Percentiles rank a stretch among this genome's conserved stretches.
phyloP scores from a whole-genome alignment of 2,329 filamentous ascomycete species.

The Cladosporium austrohemisphaericum region DNA sequence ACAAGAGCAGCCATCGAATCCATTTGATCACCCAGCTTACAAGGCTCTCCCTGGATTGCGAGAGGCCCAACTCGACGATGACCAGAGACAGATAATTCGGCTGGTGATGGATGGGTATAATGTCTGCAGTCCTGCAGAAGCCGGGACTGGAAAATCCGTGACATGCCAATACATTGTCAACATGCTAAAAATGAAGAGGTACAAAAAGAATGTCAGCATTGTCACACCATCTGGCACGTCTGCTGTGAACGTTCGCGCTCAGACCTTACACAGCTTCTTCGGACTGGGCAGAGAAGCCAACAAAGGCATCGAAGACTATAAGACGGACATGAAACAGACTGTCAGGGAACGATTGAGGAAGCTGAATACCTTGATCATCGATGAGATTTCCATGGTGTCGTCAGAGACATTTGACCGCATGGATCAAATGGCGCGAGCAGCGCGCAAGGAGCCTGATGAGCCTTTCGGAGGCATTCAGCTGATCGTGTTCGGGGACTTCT shows the following conservation, averaged over 20 bases:
- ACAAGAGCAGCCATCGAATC: no score
- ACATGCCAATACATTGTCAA: conserved; percentile 17
- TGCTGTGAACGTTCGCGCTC: conserved; percentile 55
- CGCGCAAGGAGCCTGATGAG: conserved; percentile 1
- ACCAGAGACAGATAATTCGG: not conserved
- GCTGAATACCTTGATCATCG: conserved; percentile 58
- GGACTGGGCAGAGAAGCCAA: conserved; percentile 52
- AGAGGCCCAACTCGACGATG: not conserved
- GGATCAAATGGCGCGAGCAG: conserved; percentile 31
- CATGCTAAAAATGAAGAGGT: conserved; percentile 34
- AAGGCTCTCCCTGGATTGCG: not conserved
- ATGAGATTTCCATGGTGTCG: conserved; percentile 65
- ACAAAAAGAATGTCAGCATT: conserved; percentile 45
- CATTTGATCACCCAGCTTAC: not conserved
- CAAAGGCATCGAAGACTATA: conserved; percentile 39
- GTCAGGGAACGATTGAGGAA: conserved; percentile 37
- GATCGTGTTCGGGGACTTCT: conserved; percentile 59
- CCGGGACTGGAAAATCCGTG: conserved; percentile 21
- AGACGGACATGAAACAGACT: conserved; percentile 17
- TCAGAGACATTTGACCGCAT: conserved; percentile 52
- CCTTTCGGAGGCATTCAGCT: conserved; percentile 29
- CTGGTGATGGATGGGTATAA: not conserved
- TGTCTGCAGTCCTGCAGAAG: conserved; percentile 13
- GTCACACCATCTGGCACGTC: conserved; percentile 59
- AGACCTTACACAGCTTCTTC: conserved; percentile 56